Evolutionary conservation across 2,329 filamentous ascomycete species (phyloP), one percentile per base, ranked within the genome.

Genomic region (Coniochaeta sp.): DNA sequence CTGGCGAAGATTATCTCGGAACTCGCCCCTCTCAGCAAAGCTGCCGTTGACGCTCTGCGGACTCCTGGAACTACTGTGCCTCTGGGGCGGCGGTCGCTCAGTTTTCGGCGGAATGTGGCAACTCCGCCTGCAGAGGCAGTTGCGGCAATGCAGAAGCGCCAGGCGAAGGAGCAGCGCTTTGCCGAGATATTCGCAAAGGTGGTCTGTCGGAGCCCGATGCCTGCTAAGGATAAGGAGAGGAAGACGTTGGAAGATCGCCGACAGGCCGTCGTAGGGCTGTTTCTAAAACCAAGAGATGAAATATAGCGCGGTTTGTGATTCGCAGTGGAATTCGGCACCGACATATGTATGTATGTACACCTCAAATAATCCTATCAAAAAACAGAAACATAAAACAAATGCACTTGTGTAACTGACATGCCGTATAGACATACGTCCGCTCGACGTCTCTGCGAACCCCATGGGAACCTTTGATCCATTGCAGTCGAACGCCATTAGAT

Each of bases 191-290:
- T 95, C 64, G 83, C 84, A 1, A 76, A 77, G 1, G 77, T 84
- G 0, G 77, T 91, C 14, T 88, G 92, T 61, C 80, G 87, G 8
- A 70, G 75, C 2, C 69, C 75, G 2, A 32, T 60, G 47, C 66
- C 58, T 40, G 67, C 66, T 40, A 76, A 73, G 60, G 75, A 76
- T 2, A 79, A 83, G 72, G 88, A 89, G 62, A 83, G 75, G 64
- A 86, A 79, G 62, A 73, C 76, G 0, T 72, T 79, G 16, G 85
- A 87, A 63, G 89, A 89, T 60, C 83, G 83, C 70, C 89, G 86
- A 76, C 79, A 80, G 60, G 80, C 80, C 10, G 74, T 93, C 14
- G 70, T 96, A 32, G 89, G 92, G 69, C 75, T 91, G 30, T 96
- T 96, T 65, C 69, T 91, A 61, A 57, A 28, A 34, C 55, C 19